Evolutionary conservation across 805 yeast species (phyloP).

Genomic region (Kluyveromyces aestuarii): DNA sequence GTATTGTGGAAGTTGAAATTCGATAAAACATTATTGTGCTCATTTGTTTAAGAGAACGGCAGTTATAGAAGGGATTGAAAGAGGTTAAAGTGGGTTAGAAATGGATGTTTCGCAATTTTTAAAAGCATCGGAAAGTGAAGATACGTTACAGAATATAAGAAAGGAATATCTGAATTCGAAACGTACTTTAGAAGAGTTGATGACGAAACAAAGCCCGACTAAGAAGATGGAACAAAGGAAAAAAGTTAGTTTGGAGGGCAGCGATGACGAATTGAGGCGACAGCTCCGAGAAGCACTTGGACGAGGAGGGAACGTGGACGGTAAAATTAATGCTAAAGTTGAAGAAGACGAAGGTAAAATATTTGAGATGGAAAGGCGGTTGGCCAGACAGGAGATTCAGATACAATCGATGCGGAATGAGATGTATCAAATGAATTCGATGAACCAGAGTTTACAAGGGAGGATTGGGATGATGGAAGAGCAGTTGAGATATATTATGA

Average conservation of each 20-base stretch:
- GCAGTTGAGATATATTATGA: slow-evolving; percentile 2
- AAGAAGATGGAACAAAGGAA: not conserved
- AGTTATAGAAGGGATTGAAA: too few species aligned
- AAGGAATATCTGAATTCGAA: slow-evolving; percentile 22
- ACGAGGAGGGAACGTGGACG: slow-evolving; percentile 1
- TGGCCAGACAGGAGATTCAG: slow-evolving; percentile 16
- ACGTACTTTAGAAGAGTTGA: slow-evolving; percentile 17
- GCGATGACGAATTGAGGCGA: slow-evolving; percentile 8
- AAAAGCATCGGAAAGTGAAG: slow-evolving; percentile 21
- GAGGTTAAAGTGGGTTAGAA: not conserved
- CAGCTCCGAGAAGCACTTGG: slow-evolving; percentile 5
- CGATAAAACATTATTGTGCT: too few species aligned
- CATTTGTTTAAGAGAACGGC: too few species aligned
- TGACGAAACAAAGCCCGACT: slow-evolving; percentile 11
- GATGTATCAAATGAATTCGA: slow-evolving; percentile 9
- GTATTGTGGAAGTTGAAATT: too few species aligned
- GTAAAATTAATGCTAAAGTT: not conserved
- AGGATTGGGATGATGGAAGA: slow-evolving; percentile 11
- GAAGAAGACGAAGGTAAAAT: not conserved
- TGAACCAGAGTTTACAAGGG: slow-evolving; percentile 10
- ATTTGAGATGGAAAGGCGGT: slow-evolving; percentile 4
- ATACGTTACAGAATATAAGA: slow-evolving; percentile 22
- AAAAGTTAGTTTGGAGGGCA: slow-evolving; percentile 1
- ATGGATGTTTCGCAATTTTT: slow-evolving; percentile 9
- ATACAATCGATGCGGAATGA: slow-evolving; percentile 12